Conservation (phyloP, 768 basidiomycete genomes). For the Mycena epipterygia region DNA sequence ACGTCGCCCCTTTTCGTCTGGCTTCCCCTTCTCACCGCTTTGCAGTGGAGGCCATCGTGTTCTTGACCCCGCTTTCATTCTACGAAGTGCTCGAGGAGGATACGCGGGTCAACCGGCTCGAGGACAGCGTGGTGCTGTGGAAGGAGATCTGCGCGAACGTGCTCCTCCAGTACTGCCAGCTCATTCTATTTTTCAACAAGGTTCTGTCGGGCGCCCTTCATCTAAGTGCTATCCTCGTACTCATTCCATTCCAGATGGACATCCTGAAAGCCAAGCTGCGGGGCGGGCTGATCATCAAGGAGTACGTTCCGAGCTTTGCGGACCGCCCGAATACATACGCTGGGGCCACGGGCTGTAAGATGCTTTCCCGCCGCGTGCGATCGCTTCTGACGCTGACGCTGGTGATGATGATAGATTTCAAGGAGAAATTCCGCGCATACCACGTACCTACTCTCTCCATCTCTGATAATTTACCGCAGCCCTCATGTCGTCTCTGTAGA, state of each 20-base stretch:
- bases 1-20: background rate
- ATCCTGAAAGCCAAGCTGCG: slow-evolving; percentile 68
- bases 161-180: slow-evolving; percentile 69
- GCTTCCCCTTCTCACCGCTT: background rate
- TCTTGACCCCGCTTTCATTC: slow-evolving; percentile 84
- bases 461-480: background rate
- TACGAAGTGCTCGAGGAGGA: slow-evolving; percentile 83
- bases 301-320: slow-evolving; percentile 74
- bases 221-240: background rate
- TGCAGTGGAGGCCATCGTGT: slow-evolving; percentile 82
- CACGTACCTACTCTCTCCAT: slow-evolving; percentile 57
- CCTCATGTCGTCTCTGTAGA: slow-evolving; percentile 49
- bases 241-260: slow-evolving; percentile 57
- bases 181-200: slow-evolving; percentile 88
- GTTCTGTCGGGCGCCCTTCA: slow-evolving; percentile 41
- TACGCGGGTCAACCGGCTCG: slow-evolving; percentile 73
- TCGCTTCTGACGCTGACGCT: background rate
- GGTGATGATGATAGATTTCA: slow-evolving; percentile 64
- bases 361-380: background rate
- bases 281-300: slow-evolving; percentile 67
- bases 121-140: slow-evolving; percentile 84
- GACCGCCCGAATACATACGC: slow-evolving; percentile 69
- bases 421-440: slow-evolving; percentile 74
- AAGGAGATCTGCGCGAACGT: slow-evolving; percentile 75
- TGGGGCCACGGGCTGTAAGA: slow-evolving; percentile 72